Evolutionary conservation across 345 rosid genomes (phyloP).

Genomic region (Orychophragmus violaceus): DNA sequence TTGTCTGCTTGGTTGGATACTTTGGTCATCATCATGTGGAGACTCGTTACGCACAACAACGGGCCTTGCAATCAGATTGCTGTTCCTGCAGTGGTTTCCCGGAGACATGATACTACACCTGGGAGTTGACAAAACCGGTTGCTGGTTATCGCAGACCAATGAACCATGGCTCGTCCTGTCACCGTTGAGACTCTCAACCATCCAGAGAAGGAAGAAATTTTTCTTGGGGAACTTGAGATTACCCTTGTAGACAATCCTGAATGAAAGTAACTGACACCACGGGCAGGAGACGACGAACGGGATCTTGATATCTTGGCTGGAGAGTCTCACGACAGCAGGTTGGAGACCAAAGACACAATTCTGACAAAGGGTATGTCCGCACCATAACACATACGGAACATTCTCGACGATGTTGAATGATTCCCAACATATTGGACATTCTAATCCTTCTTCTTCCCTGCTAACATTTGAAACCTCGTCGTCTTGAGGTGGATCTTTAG

Average conservation of each 20-base stretch:
- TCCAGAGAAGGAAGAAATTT: slow-evolving; percentile 66
- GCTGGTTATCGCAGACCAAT: slow-evolving; percentile 28
- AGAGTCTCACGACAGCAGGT: slow-evolving; percentile 42
- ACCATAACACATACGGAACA: slow-evolving; percentile 64
- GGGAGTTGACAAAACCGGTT: slow-evolving; percentile 24
- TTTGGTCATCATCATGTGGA: slow-evolving; percentile 9
- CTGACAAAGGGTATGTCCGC: slow-evolving; percentile 69
- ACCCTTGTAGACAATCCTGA: slow-evolving; percentile 46
- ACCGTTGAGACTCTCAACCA: slow-evolving; percentile 65
- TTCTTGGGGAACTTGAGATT: slow-evolving; percentile 50
- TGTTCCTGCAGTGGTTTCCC: slow-evolving; percentile 28
- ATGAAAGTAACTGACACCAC: slow-evolving; percentile 51
- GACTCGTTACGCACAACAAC: slow-evolving; percentile 12
- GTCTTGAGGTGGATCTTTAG: slow-evolving; percentile 34
- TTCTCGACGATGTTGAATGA: slow-evolving; percentile 70
- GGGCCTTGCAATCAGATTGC: slow-evolving; percentile 11
- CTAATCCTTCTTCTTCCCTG: slow-evolving; percentile 49
- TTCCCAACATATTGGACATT: slow-evolving; percentile 67
- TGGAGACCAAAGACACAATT: slow-evolving; percentile 60
- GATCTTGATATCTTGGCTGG: slow-evolving; percentile 36
- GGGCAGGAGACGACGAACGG: slow-evolving; percentile 60
- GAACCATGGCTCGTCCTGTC: slow-evolving; percentile 33
- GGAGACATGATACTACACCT: slow-evolving; percentile 19
- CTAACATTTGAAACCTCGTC: slow-evolving; percentile 38
- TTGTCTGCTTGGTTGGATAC: slow-evolving; percentile 30